phyloP scores from a whole-genome alignment of 2,329 filamentous ascomycete genomes.

The Sporothrix inflata region DNA sequence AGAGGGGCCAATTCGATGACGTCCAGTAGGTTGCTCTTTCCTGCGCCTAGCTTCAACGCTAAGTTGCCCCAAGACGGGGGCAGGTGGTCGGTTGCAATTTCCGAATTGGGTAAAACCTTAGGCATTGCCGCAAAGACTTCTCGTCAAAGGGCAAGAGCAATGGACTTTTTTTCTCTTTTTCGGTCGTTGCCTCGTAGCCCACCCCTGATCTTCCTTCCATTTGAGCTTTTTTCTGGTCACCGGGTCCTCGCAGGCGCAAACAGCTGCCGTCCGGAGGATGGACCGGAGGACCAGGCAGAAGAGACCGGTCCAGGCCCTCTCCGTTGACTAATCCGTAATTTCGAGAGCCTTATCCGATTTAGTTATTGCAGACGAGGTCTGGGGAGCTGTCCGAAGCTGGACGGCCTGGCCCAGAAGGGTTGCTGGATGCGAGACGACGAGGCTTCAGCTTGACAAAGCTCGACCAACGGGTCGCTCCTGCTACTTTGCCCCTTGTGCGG shows the following conservation, averaged over 20 bases:
- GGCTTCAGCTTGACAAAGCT: background rate
- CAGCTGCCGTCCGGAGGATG: background rate
- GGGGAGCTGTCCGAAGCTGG: background rate
- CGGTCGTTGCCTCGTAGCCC: background rate
- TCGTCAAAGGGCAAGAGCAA: background rate
- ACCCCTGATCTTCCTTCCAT: background rate
- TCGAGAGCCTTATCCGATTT: background rate
- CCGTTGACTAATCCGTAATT: background rate
- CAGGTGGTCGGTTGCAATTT: slow-evolving; percentile 20
- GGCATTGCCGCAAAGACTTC: background rate
- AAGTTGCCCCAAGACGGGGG: background rate
- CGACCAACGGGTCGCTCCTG: background rate
- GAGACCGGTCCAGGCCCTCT: background rate
- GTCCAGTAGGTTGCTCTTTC: slow-evolving; percentile 12
- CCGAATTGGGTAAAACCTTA: background rate
- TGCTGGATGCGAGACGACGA: background rate
- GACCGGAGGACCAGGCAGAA: background rate
- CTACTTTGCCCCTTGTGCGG: background rate
- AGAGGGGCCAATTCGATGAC: slow-evolving; percentile 26
- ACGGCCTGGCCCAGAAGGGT: background rate
- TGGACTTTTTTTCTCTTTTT: background rate
- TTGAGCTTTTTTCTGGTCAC: background rate
- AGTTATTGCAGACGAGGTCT: slow-evolving; percentile 13
- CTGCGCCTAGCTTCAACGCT: slow-evolving; percentile 7
- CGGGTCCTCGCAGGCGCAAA: background rate